phyloP scores from a whole-genome alignment of 1,284 basidiomycete genomes.

The Quambalaria eucalypti region DNA sequence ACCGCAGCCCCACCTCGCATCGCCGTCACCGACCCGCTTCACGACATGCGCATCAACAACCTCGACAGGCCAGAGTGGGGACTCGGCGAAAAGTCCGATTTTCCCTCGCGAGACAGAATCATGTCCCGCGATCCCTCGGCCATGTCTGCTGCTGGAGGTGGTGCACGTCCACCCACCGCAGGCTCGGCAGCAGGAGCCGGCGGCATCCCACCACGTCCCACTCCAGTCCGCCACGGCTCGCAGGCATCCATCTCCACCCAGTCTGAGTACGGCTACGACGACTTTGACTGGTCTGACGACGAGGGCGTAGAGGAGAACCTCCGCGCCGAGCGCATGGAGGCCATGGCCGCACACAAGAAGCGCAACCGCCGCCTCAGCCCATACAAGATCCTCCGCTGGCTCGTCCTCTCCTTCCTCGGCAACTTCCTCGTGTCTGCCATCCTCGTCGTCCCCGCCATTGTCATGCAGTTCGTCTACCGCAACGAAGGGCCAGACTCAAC shows the following conservation, averaged over 20 bases:
- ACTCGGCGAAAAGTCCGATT: slow-evolving; percentile 30
- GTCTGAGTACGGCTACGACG: slow-evolving; percentile 27
- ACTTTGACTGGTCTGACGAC: slow-evolving; percentile 42
- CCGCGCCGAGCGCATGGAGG: slow-evolving; percentile 24
- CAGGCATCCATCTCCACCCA: slow-evolving; percentile 16
- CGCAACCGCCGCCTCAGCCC: slow-evolving; percentile 8
- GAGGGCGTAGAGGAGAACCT: slow-evolving; percentile 31
- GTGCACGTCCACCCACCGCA: too few species aligned
- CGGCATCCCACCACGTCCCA: slow-evolving; percentile 17
- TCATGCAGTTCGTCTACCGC: slow-evolving; percentile 37
- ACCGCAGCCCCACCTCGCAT: slow-evolving; percentile 21
- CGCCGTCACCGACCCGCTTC: slow-evolving; percentile 33
- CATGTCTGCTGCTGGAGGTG: too few species aligned
- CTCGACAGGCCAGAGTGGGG: slow-evolving; percentile 21
- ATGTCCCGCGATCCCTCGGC: slow-evolving; percentile 9
- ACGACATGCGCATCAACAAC: slow-evolving; percentile 28
- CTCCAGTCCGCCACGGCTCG: slow-evolving; percentile 19
- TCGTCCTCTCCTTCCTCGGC: slow-evolving; percentile 36
- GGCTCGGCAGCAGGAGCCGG: slow-evolving; percentile 3
- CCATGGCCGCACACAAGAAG: slow-evolving; percentile 10
- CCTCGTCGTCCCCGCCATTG: slow-evolving; percentile 32
- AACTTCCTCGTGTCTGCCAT: slow-evolving; percentile 32
- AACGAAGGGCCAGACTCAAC: slow-evolving; percentile 7
- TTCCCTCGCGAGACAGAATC: slow-evolving; percentile 11
- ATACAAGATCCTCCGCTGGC: slow-evolving; percentile 29